phyloP scores from a whole-genome alignment of 257 asterid species.

The Solanum bukasovii region DNA sequence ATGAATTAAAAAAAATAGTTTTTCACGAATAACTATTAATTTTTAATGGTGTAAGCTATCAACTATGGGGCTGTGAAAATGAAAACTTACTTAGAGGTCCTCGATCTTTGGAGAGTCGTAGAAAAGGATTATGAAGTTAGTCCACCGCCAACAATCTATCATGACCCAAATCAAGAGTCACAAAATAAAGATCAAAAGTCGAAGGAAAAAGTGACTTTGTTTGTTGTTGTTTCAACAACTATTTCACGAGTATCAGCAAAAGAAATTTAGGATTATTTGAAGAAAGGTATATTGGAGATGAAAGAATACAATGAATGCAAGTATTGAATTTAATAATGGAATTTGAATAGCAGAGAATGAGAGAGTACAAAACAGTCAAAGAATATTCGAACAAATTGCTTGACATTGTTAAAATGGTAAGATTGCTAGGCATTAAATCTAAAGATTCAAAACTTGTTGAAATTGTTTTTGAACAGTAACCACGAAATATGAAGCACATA shows the following conservation, averaged over 20 bases:
- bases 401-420: background rate
- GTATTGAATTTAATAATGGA: background rate
- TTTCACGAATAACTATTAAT: background rate
- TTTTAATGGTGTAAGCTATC: background rate
- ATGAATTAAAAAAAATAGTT: background rate
- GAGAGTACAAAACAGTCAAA: background rate
- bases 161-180: background rate
- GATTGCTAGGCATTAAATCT: background rate
- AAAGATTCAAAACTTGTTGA: background rate
- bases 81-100: background rate
- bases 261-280: background rate
- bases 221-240: background rate
- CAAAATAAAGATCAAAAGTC: background rate
- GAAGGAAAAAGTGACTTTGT: background rate
- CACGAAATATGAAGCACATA: too few relatives aligned
- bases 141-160: background rate
- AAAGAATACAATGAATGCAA: background rate
- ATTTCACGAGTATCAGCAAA: background rate
- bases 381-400: background rate
- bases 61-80: background rate
- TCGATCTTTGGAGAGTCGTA: background rate
- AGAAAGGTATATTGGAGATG: background rate
- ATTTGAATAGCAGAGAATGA: background rate
- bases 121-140: background rate
- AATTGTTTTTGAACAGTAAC: too few relatives aligned